A percentile compares a stretch with the other conserved stretches of the same genome.
Evolutionary conservation across 2,329 filamentous ascomycete species (phyloP).

Genomic region (Aureobasidium leucospermi): DNA sequence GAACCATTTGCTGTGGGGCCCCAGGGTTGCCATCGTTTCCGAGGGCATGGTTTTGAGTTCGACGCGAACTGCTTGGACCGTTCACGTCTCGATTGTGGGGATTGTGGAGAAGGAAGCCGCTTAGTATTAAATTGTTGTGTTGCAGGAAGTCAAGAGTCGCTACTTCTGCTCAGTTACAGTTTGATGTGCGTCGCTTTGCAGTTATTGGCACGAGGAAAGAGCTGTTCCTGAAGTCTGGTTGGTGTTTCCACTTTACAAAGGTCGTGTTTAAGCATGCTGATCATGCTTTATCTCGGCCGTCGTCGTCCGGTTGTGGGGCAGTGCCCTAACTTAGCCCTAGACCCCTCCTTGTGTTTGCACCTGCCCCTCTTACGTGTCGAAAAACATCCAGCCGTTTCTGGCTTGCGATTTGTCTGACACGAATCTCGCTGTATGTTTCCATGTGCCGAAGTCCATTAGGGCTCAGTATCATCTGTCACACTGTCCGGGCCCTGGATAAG

Average conservation of each 20-base stretch:
- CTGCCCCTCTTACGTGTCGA: background rate
- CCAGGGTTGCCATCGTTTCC: background rate
- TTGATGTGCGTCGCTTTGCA: too few relatives aligned
- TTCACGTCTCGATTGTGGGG: background rate
- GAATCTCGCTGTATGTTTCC: background rate
- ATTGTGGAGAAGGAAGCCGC: background rate
- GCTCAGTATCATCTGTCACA: background rate
- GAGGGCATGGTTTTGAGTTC: background rate
- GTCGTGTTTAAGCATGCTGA: background rate
- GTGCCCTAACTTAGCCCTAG: slow-evolving; percentile 9
- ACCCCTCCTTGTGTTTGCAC: background rate
- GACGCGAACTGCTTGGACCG: background rate
- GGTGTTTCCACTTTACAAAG: background rate
- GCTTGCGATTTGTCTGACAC: background rate
- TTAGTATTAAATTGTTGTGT: too few relatives aligned
- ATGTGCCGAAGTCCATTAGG: background rate
- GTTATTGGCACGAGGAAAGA: too few relatives aligned
- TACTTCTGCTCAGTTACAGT: too few relatives aligned
- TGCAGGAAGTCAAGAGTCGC: too few relatives aligned
- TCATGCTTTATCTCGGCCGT: background rate
- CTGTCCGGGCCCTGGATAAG: background rate
- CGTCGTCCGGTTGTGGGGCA: background rate
- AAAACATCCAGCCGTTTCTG: background rate
- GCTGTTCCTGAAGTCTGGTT: too few relatives aligned
- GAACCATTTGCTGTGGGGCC: background rate